These are phyloP conservation scores for Heliocybe sulcata DNA, from an alignment of 1,284 basidiomycete species.

Conservation along the genomic window DNA sequence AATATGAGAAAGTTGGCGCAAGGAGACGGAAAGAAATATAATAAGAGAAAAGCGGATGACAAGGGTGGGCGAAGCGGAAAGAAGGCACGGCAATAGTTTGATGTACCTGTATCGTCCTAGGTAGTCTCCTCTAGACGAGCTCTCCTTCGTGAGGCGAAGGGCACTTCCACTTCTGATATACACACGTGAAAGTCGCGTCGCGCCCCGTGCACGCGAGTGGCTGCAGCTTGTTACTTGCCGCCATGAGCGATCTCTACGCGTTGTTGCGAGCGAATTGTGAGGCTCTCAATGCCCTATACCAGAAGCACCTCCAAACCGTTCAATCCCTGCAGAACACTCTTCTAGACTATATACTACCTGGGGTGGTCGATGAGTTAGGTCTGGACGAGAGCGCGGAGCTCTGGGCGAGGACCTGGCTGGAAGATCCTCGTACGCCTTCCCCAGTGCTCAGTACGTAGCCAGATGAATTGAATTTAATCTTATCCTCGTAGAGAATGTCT, in stretches of 20 bases:
- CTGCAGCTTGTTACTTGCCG: slow-evolving; percentile 7
- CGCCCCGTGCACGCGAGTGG: slow-evolving; percentile 23
- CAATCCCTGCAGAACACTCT: slow-evolving; percentile 40
- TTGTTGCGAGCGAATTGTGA: slow-evolving; percentile 15
- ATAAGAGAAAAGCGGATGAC: neutral
- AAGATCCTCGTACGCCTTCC: slow-evolving; percentile 39
- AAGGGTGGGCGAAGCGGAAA: neutral
- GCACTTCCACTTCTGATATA: neutral
- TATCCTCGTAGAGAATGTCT: slow-evolving; percentile 45
- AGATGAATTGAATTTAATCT: too few relatives aligned
- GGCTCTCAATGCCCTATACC: slow-evolving; percentile 25
- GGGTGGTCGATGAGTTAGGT: slow-evolving; percentile 47
- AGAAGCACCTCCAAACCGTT: slow-evolving; percentile 36
- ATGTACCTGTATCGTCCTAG: neutral
- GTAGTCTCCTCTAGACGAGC: too few relatives aligned
- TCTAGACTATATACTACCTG: slow-evolving; percentile 48
- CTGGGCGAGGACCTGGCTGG: slow-evolving; percentile 53
- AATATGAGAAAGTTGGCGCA: neutral
- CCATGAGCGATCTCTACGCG: slow-evolving; percentile 12
- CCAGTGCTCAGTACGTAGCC: too few relatives aligned
- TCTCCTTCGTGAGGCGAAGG: neutral
- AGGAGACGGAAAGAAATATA: neutral
- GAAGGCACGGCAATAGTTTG: neutral
- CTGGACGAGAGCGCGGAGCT: slow-evolving; percentile 36
- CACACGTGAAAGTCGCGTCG: neutral